Percentiles rank a stretch among this genome's conserved stretches.
Conservation (phyloP, 169 alveolate species). For the Eimeria tenella region DNA sequence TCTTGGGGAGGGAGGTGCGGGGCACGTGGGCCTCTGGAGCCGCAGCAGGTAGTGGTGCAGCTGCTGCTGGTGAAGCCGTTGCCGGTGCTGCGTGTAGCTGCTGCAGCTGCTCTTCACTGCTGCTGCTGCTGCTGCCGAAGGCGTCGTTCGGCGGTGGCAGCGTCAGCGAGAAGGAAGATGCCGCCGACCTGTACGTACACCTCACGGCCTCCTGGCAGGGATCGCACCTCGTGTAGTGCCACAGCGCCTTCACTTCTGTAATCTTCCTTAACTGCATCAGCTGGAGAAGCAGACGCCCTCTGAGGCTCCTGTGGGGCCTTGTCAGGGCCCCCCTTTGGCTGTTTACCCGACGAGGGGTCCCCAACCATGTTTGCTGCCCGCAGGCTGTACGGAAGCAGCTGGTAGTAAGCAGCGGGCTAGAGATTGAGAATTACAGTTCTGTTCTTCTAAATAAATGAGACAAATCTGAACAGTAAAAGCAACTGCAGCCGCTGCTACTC, state of each 20-base stretch:
- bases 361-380: neutral
- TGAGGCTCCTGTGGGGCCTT: neutral
- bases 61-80: neutral
- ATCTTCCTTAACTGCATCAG: neutral
- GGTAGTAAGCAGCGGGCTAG: neutral
- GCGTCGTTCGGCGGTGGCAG: neutral
- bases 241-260: conserved; percentile 53
- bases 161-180: conserved; percentile 38
- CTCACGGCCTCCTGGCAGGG: conserved; percentile 71
- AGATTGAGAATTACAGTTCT: neutral
- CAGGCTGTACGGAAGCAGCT: neutral
- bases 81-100: neutral
- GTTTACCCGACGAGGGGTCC: neutral
- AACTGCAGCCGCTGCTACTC: neutral
- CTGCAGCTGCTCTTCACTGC: neutral
- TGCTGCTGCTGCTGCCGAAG: conserved; percentile 25
- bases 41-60: neutral
- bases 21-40: too few relatives aligned
- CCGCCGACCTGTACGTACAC: conserved; percentile 78
- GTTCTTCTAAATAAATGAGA: neutral
- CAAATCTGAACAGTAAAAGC: neutral
- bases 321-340: neutral
- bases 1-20: neutral
- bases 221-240: conserved; percentile 63
- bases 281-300: conserved; percentile 9